These are phyloP conservation scores for Russula abietina DNA, from an alignment of 768 basidiomycete genomes.

Conservation along the genomic window DNA sequence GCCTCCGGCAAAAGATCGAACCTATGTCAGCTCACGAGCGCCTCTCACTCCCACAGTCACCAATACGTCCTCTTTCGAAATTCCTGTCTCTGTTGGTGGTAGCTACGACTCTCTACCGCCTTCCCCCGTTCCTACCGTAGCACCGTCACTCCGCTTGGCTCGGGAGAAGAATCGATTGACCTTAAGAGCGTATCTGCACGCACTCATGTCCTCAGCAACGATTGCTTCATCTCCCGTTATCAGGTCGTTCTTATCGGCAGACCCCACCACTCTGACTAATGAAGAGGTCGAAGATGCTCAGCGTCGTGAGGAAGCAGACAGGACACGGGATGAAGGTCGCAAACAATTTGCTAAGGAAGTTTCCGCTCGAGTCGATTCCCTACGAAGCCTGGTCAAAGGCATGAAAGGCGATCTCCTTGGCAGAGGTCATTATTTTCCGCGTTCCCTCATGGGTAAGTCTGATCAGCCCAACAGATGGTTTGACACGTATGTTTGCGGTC, in stretches of 20 bases:
- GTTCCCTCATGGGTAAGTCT: not conserved
- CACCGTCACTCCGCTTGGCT: constrained; percentile 44
- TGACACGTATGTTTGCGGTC: constrained; percentile 81
- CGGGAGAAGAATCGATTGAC: constrained; percentile 95
- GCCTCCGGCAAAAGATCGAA: constrained; percentile 87
- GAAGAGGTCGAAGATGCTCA: constrained; percentile 77
- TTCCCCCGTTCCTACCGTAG: constrained; percentile 14
- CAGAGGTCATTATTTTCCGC: constrained; percentile 45
- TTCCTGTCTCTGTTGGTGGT: constrained; percentile 7
- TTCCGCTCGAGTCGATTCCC: constrained; percentile 73
- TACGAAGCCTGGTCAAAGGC: constrained; percentile 75
- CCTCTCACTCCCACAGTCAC: constrained; percentile 32
- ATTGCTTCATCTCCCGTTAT: constrained; percentile 86
- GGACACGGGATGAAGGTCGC: constrained; percentile 78
- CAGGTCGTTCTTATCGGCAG: constrained; percentile 75
- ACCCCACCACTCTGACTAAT: constrained; percentile 57
- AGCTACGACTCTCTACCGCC: constrained; percentile 28
- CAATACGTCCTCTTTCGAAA: constrained; percentile 8
- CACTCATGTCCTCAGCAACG: constrained; percentile 60
- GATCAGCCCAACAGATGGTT: constrained; percentile 59
- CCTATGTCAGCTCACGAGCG: constrained; percentile 48
- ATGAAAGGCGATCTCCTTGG: constrained; percentile 94
- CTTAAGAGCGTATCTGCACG: constrained; percentile 85
- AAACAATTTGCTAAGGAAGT: constrained; percentile 85
- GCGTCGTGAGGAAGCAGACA: constrained; percentile 83